Percentiles rank a stretch among this genome's conserved stretches.
Evolutionary conservation across 1,139 yeast species (phyloP).

Genomic region (Barnettozyma hawaiiensis): DNA sequence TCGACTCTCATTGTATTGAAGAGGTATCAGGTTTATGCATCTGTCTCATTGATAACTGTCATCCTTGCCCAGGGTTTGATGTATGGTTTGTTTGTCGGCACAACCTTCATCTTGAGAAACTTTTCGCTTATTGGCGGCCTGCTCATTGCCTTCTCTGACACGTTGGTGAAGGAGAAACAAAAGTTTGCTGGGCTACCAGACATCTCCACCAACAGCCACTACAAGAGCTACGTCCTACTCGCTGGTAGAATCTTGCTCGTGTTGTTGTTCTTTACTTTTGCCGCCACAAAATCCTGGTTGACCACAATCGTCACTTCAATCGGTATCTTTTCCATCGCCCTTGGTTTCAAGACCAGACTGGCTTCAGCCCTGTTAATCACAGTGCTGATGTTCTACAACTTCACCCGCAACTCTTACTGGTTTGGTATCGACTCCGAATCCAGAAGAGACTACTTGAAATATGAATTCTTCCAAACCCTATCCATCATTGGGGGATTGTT

Average conservation of each 20-base stretch:
- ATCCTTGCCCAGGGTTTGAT: slow-evolving; percentile 82
- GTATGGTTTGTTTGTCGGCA: slow-evolving; percentile 82
- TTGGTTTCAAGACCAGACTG: slow-evolving; percentile 91
- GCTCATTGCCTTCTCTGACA: slow-evolving; percentile 81
- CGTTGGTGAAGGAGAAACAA: slow-evolving; percentile 75
- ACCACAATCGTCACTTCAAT: slow-evolving; percentile 59
- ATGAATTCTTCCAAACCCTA: slow-evolving; percentile 91
- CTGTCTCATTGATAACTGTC: slow-evolving; percentile 63
- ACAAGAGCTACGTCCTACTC: slow-evolving; percentile 76
- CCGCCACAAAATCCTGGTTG: slow-evolving; percentile 70
- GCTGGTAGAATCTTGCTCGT: slow-evolving; percentile 88
- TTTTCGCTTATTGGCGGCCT: slow-evolving; percentile 91
- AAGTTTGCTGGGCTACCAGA: slow-evolving; percentile 86
- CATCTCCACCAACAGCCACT: slow-evolving; percentile 70
- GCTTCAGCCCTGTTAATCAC: slow-evolving; percentile 78
- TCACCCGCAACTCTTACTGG: slow-evolving; percentile 89
- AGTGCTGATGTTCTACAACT: slow-evolving; percentile 68
- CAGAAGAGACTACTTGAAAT: slow-evolving; percentile 83
- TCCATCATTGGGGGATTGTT: slow-evolving; percentile 93
- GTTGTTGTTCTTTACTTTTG: slow-evolving; percentile 80
- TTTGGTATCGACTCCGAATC: slow-evolving; percentile 57
- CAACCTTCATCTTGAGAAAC: slow-evolving; percentile 78
- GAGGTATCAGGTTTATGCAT: slow-evolving; percentile 66
- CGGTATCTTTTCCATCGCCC: slow-evolving; percentile 76
- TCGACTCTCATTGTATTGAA: slow-evolving; percentile 70